A percentile compares a stretch with the other conserved stretches of the same genome.
Conservation (phyloP, 768 basidiomycete species). For the Boletus rufocinnamomeus region DNA sequence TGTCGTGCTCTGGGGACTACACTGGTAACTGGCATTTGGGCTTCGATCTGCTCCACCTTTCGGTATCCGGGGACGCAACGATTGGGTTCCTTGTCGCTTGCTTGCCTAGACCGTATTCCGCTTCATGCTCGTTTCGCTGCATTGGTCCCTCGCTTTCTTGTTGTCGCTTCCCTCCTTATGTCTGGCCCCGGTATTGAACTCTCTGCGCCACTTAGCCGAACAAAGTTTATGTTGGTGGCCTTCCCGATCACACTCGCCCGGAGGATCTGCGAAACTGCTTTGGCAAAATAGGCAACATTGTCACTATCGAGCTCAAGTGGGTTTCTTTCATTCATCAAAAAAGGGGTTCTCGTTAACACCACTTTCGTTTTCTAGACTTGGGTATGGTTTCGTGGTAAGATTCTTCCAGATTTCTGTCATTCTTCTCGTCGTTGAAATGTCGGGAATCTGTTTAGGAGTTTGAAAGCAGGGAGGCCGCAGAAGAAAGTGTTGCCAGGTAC, state of each 20-base stretch:
- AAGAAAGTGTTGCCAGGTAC: conserved; percentile 86
- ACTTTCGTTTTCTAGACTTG: conserved; percentile 51
- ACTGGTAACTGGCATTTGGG: conserved; percentile 27
- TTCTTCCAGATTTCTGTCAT: not conserved
- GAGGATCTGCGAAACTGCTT: conserved; percentile 87
- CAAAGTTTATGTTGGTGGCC: conserved; percentile 90
- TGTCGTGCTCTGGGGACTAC: conserved; percentile 21
- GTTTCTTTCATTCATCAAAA: conserved; percentile 35
- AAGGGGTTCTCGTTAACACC: conserved; percentile 15
- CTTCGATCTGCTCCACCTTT: conserved; percentile 30
- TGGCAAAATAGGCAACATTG: conserved; percentile 77
- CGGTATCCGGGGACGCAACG: conserved; percentile 27
- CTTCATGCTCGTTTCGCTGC: conserved; percentile 32
- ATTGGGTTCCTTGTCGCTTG: conserved; percentile 39
- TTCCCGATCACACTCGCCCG: conserved; percentile 83
- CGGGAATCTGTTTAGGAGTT: conserved; percentile 61
- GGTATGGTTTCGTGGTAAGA: conserved; percentile 89
- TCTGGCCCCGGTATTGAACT: conserved; percentile 62
- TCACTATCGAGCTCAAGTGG: conserved; percentile 82
- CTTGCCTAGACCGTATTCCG: conserved; percentile 39
- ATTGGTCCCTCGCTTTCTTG: conserved; percentile 44
- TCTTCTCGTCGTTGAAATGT: not conserved
- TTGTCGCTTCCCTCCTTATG: conserved; percentile 48
- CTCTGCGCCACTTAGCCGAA: conserved; percentile 81
- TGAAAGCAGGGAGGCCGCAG: conserved; percentile 75